phyloP scores from a whole-genome alignment of 2,329 filamentous ascomycete genomes.

The Epichloe festucae region DNA sequence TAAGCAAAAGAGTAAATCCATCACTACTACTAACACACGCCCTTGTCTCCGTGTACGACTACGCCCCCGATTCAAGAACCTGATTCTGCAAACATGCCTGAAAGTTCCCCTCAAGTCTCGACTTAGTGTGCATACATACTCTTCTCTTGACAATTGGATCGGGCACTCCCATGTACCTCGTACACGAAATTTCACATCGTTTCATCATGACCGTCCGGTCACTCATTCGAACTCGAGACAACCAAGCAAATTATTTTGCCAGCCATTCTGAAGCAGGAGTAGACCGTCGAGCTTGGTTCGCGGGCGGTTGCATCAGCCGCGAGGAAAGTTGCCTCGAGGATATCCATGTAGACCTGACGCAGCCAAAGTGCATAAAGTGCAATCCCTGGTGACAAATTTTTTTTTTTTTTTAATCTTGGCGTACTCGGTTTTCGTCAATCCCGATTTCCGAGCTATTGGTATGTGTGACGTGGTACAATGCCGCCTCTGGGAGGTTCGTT shows the following conservation, averaged over 20 bases:
- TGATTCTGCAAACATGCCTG: not conserved
- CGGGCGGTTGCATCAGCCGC: not conserved
- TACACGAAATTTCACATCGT: not conserved
- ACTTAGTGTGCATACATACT: not conserved
- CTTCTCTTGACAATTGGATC: not conserved
- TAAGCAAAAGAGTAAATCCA: not conserved
- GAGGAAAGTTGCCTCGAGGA: not conserved
- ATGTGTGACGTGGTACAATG: constrained; percentile 4
- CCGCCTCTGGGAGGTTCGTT: constrained; percentile 4
- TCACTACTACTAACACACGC: constrained; percentile 2
- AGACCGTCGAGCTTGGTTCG: not conserved
- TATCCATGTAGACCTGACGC: not conserved
- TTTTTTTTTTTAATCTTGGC: not conserved
- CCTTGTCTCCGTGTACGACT: not conserved
- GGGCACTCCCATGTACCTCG: not conserved
- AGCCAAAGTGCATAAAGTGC: not conserved
- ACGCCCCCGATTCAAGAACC: not conserved
- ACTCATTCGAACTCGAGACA: not conserved
- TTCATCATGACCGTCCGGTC: not conserved
- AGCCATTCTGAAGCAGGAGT: not conserved
- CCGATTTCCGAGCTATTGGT: not conserved
- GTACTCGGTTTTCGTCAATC: not conserved
- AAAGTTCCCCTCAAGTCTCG: not conserved
- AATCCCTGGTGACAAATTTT: not conserved
- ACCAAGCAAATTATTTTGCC: not conserved